phyloP scores from a whole-genome alignment of 2,329 filamentous ascomycete species.

The Calonectria hawksworthii region DNA sequence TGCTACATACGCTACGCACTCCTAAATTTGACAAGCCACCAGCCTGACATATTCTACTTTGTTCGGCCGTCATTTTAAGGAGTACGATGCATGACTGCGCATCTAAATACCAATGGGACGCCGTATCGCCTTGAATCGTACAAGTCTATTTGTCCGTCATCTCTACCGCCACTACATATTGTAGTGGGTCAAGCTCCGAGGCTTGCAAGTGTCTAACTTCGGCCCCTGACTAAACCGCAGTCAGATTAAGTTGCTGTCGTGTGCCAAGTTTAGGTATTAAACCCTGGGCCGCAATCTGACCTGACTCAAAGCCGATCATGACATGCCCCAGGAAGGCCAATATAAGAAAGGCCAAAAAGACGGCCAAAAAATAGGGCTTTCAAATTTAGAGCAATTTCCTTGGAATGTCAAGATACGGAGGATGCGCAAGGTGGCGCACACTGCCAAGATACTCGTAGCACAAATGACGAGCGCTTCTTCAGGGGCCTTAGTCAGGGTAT shows the following conservation, averaged over 20 bases:
- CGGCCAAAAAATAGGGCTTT: background rate
- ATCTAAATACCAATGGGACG: background rate
- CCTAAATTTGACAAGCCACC: background rate
- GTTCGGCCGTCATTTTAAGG: background rate
- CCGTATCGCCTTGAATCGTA: background rate
- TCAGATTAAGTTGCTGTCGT: background rate
- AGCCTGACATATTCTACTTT: background rate
- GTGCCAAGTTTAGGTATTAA: background rate
- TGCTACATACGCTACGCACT: background rate
- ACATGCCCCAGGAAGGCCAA: background rate
- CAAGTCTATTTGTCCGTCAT: background rate
- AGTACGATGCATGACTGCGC: background rate
- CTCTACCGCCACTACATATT: background rate
- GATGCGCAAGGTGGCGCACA: background rate
- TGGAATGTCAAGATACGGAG: background rate
- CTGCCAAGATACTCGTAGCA: background rate
- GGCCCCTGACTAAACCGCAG: background rate
- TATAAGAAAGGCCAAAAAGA: background rate
- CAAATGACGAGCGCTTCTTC: background rate
- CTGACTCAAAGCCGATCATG: background rate
- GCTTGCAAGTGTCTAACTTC: background rate
- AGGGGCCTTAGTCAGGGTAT: background rate
- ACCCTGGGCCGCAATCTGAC: background rate
- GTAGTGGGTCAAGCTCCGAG: background rate
- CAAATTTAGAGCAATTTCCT: background rate